Evolutionary conservation across 176 grass and related monocot genomes (phyloP).

Genomic region (Triticum monococcum): DNA sequence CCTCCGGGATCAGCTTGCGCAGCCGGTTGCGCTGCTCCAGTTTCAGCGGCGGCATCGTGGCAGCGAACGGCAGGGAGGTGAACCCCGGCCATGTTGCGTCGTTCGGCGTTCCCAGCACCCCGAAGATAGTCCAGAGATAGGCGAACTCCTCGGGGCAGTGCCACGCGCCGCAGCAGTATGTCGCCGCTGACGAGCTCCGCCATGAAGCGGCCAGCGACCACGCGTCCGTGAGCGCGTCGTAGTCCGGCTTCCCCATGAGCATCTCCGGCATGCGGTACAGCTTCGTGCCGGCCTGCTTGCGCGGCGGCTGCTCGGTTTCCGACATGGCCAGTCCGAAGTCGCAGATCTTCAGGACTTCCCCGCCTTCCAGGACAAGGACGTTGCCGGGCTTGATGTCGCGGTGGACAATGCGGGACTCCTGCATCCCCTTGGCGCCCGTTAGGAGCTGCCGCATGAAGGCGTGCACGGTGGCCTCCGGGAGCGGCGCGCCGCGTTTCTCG

Average conservation of each 20-base stretch:
- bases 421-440: no score
- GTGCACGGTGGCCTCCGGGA: no score
- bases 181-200: not conserved
- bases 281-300: not conserved
- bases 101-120: not conserved
- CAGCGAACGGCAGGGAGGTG: not conserved
- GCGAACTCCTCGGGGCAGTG: not conserved
- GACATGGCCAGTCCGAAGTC: not conserved
- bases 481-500: no score
- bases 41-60: not conserved
- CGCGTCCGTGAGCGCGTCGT: not conserved
- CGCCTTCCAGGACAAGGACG: not conserved
- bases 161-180: not conserved
- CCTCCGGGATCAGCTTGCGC: not conserved
- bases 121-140: constrained; percentile 1
- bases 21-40: not conserved
- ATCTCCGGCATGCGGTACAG: not conserved
- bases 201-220: not conserved
- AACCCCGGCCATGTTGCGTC: not conserved
- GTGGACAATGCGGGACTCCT: not conserved
- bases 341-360: not conserved
- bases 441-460: no score
- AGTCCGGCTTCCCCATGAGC: not conserved
- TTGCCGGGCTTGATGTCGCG: not conserved
- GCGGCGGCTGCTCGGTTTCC: not conserved